Conservation (phyloP, 2,329 filamentous ascomycete genomes). For the Claviceps purpurea region DNA sequence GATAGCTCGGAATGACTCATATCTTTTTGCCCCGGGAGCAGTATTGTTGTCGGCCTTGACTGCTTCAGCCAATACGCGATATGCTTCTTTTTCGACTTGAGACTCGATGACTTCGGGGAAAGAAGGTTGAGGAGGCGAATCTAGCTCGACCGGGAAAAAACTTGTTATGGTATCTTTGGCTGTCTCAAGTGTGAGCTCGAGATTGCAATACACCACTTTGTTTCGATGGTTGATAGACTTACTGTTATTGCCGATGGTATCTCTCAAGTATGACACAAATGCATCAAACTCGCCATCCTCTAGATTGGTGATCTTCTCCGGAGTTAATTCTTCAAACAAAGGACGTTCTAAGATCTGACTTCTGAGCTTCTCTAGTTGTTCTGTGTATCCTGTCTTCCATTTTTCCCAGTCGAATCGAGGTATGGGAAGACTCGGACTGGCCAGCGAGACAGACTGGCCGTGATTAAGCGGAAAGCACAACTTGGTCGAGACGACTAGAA, state of each 20-base stretch:
- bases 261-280: constrained; percentile 40
- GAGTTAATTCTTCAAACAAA: constrained; percentile 40
- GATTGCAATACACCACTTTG: not conserved
- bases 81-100: constrained; percentile 13
- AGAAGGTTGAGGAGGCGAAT: constrained; percentile 7
- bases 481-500: constrained; percentile 66
- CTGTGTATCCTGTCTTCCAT: constrained; percentile 46
- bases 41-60: constrained; percentile 1
- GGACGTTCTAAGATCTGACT: constrained; percentile 5
- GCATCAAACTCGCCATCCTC: constrained; percentile 45
- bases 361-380: constrained; percentile 7
- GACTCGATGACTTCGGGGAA: constrained; percentile 13
- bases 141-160: constrained; percentile 22
- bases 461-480: constrained; percentile 63
- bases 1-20: constrained; percentile 19
- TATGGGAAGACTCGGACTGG: constrained; percentile 2
- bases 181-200: constrained; percentile 4
- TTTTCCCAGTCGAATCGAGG: constrained; percentile 51
- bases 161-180: constrained; percentile 16
- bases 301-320: constrained; percentile 51
- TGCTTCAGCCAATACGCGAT: constrained; percentile 11
- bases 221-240: constrained; percentile 2
- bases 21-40: constrained; percentile 5
- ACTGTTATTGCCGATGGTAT: constrained; percentile 22
- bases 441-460: constrained; percentile 24